These are phyloP conservation scores for Cercospora sp. DNA, from an alignment of 2,329 filamentous ascomycete species.

Conservation along the genomic window DNA sequence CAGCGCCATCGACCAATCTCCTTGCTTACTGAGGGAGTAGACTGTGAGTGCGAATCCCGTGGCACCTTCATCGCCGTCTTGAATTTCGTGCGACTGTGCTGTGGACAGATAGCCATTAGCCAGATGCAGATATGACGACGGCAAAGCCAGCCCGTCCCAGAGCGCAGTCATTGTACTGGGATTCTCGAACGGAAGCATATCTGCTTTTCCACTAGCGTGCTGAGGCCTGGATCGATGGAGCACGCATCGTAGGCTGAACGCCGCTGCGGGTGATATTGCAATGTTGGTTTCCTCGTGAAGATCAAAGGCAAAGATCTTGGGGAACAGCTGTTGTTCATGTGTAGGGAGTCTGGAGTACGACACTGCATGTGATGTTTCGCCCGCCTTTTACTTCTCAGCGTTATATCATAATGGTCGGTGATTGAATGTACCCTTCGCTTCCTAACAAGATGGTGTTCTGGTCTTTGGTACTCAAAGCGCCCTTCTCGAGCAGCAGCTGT, in stretches of 20 bases:
- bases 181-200: constrained; percentile 21
- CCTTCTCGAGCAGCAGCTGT: not conserved
- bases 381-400: not conserved
- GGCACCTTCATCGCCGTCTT: not conserved
- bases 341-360: not conserved
- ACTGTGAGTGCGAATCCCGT: constrained; percentile 17
- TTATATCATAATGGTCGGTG: not conserved
- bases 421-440: not conserved
- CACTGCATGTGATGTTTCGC: not conserved
- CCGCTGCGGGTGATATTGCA: not conserved
- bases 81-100: not conserved
- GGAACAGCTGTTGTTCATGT: not conserved
- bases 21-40: constrained; percentile 23
- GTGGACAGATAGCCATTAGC: not conserved
- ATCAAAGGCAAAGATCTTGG: not conserved
- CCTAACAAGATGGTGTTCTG: not conserved
- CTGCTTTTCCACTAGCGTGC: constrained; percentile 21
- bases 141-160: constrained; percentile 20
- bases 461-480: not conserved
- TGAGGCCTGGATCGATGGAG: constrained; percentile 6
- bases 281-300: not conserved
- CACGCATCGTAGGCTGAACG: not conserved
- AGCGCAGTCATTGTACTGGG: not conserved
- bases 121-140: constrained; percentile 22
- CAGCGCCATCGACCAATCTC: constrained; percentile 28